These are phyloP conservation scores for Lachancea quebecensis DNA, from an alignment of 805 yeast species.

Conservation along the genomic window DNA sequence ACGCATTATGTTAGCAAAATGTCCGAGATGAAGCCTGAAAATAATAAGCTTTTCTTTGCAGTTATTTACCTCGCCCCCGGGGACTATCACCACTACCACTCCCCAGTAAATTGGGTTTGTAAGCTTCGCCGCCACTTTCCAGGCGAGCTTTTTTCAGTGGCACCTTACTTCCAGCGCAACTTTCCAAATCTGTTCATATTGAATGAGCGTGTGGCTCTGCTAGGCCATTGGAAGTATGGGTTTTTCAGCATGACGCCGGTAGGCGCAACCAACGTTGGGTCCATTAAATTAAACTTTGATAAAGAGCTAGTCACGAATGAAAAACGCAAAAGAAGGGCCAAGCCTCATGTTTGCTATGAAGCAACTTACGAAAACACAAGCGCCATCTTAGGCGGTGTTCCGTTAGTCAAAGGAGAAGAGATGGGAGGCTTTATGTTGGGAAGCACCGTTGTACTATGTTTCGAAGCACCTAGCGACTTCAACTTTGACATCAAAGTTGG, in stretches of 20 bases:
- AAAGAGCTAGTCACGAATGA: slow-evolving; percentile 82
- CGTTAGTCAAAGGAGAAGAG: slow-evolving; percentile 85
- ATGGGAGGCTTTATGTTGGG: slow-evolving; percentile 97
- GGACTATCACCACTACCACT: slow-evolving; percentile 94
- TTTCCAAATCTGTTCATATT: slow-evolving; percentile 80
- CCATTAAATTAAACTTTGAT: slow-evolving; percentile 87
- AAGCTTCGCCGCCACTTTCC: slow-evolving; percentile 89
- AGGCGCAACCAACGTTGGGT: slow-evolving; percentile 98
- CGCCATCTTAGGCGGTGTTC: slow-evolving; percentile 71
- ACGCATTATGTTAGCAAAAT: slow-evolving; percentile 14
- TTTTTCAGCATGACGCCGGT: slow-evolving; percentile 98
- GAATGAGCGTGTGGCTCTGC: slow-evolving; percentile 89
- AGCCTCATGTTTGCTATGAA: slow-evolving; percentile 82
- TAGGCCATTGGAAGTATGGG: slow-evolving; percentile 96
- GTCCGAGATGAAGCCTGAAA: slow-evolving; percentile 28
- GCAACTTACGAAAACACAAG: slow-evolving; percentile 86
- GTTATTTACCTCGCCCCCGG: slow-evolving; percentile 97
- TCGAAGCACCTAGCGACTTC: slow-evolving; percentile 87
- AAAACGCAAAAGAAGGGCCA: slow-evolving; percentile 39
- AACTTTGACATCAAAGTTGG: slow-evolving; percentile 63
- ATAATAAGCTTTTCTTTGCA: slow-evolving; percentile 68
- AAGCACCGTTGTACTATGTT: slow-evolving; percentile 91
- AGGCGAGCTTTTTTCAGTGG: slow-evolving; percentile 92
- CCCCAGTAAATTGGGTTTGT: slow-evolving; percentile 95
- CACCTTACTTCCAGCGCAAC: slow-evolving; percentile 90